Percentiles rank a stretch among this genome's conserved stretches.
Evolutionary conservation across 169 alveolate genomes (phyloP).

Genomic region (Plasmodium chabaudi): DNA sequence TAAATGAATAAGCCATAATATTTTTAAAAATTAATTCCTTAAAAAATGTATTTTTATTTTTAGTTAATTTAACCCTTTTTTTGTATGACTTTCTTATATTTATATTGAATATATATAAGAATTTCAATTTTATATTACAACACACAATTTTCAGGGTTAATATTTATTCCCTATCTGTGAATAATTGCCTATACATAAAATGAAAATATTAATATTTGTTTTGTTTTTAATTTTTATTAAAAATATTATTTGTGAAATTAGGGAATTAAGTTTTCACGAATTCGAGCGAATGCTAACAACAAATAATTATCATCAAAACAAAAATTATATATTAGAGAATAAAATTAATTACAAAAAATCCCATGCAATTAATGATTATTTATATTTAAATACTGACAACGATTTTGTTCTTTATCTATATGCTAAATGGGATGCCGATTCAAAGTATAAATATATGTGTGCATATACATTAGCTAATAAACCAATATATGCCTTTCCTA

Average conservation of each 20-base stretch:
- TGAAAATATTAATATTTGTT: slow-evolving; percentile 30
- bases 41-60: no score
- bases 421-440: slow-evolving; percentile 77
- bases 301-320: slow-evolving; percentile 47
- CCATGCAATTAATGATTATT: slow-evolving; percentile 25
- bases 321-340: slow-evolving; percentile 40
- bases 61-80: no score
- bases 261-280: slow-evolving; percentile 56
- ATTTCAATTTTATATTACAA: no score
- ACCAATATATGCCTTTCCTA: neutral
- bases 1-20: no score
- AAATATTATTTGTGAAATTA: slow-evolving; percentile 51
- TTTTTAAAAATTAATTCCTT: no score
- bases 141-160: no score
- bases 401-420: slow-evolving; percentile 70
- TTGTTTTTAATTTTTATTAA: slow-evolving; percentile 23
- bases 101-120: no score
- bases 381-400: slow-evolving; percentile 41
- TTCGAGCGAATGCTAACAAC: slow-evolving; percentile 53
- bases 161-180: no score
- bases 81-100: no score
- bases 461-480: neutral
- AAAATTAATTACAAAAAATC: slow-evolving; percentile 17
- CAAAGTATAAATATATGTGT: slow-evolving; percentile 30
- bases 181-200: neutral